Percentiles rank a stretch among this genome's conserved stretches.
These are phyloP conservation scores for Blepharisma stoltei DNA, from an alignment of 73 alveolate species.

Conservation along the genomic window DNA sequence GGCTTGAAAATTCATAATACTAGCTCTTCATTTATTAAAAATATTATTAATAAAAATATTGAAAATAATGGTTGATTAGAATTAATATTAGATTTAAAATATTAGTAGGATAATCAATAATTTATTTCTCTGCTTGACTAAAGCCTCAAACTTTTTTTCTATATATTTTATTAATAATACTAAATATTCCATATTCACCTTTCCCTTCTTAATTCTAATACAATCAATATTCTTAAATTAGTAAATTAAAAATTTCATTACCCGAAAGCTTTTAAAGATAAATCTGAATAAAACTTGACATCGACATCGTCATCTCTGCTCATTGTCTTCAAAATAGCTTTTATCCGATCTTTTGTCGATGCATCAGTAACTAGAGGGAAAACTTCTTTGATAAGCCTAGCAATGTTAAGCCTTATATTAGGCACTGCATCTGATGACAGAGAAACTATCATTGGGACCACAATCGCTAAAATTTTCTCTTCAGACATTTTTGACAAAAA, in stretches of 20 bases:
- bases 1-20: too few relatives aligned
- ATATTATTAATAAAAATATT: too few relatives aligned
- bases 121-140: too few relatives aligned
- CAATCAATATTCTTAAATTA: too few relatives aligned
- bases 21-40: too few relatives aligned
- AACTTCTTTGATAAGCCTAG: constrained; percentile 15
- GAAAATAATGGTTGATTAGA: too few relatives aligned
- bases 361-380: constrained; percentile 42
- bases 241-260: not conserved
- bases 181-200: too few relatives aligned
- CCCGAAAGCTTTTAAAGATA: not conserved
- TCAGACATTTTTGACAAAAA: constrained; percentile 31
- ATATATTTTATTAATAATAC: too few relatives aligned
- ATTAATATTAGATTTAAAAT: too few relatives aligned
- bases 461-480: constrained; percentile 36
- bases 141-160: too few relatives aligned
- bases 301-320: constrained; percentile 52
- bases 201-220: too few relatives aligned
- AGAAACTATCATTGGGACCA: constrained; percentile 54
- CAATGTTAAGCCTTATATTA: constrained; percentile 65
- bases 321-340: constrained; percentile 31
- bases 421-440: constrained; percentile 72
- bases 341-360: constrained; percentile 16
- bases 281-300: constrained; percentile 44
- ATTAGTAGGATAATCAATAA: too few relatives aligned